Percentiles rank a stretch among this genome's conserved stretches.
Conservation (phyloP, 306 rosid species). For the Inga leiocalycina region DNA sequence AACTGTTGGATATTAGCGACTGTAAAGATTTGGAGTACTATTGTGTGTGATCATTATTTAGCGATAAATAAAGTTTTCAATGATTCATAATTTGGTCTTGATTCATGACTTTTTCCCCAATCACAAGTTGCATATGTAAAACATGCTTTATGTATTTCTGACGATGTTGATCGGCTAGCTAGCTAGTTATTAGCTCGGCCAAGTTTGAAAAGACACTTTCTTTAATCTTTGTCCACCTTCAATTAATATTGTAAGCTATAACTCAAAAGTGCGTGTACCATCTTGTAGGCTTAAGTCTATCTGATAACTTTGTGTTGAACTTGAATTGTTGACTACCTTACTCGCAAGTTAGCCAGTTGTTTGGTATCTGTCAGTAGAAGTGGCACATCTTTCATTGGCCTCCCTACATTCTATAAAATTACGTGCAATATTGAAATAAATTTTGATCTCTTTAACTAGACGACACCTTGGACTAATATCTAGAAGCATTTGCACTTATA, state of each 20-base stretch:
- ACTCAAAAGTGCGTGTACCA: not conserved
- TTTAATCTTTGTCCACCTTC: not conserved
- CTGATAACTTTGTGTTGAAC: not conserved
- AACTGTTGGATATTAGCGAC: too few species aligned
- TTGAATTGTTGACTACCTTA: not conserved
- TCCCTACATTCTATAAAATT: too few species aligned
- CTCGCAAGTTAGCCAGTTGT: not conserved
- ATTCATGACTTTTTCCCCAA: not conserved
- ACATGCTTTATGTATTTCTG: not conserved
- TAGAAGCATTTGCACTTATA: too few species aligned
- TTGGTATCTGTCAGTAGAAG: not conserved
- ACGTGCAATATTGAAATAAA: too few species aligned
- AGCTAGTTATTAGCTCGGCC: not conserved
- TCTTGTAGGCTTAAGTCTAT: not conserved
- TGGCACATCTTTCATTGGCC: not conserved
- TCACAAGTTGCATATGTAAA: not conserved
- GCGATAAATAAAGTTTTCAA: not conserved
- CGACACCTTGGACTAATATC: too few species aligned
- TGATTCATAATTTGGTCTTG: not conserved
- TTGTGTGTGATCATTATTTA: too few species aligned
- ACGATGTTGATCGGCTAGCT: not conserved
- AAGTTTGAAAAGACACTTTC: constrained; percentile 19
- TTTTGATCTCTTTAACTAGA: too few species aligned
- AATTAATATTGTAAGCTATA: not conserved
- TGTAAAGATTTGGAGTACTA: too few species aligned